Conservation (phyloP, 31 red algal genomes). For the Endocladia muricata region DNA sequence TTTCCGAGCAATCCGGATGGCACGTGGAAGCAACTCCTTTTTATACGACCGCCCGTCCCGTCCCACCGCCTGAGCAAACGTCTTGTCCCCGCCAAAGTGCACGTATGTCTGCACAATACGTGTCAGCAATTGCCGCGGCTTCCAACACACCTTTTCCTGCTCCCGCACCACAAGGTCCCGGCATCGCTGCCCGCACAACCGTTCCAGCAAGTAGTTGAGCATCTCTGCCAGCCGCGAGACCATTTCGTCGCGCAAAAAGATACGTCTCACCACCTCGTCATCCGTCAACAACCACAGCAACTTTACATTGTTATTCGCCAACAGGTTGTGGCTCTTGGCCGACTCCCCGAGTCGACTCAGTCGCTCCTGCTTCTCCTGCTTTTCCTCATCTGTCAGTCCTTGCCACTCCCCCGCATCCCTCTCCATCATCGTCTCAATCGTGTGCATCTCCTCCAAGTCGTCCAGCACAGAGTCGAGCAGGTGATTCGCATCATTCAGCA, state of each 20-base stretch:
- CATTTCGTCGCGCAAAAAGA: constrained; percentile 94
- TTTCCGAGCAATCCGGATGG: constrained; percentile 36
- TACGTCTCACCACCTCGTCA: constrained; percentile 63
- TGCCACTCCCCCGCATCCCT: constrained; percentile 59
- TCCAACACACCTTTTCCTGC: constrained; percentile 82
- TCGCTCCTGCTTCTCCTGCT: constrained; percentile 77
- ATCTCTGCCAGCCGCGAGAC: constrained; percentile 89
- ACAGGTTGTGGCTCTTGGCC: constrained; percentile 73
- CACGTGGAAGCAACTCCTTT: constrained; percentile 62
- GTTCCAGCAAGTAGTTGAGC: constrained; percentile 93
- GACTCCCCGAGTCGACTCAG: constrained; percentile 73
- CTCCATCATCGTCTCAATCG: constrained; percentile 70
- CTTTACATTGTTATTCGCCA: constrained; percentile 88
- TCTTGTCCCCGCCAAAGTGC: constrained; percentile 59
- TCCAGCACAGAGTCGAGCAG: constrained; percentile 85
- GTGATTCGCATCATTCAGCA: constrained; percentile 98
- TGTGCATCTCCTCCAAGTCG: constrained; percentile 83
- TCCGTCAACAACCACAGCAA: constrained; percentile 86
- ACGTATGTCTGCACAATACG: constrained; percentile 87
- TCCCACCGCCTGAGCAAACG: constrained; percentile 78
- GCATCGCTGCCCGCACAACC: constrained; percentile 82
- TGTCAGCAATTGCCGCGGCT: constrained; percentile 72
- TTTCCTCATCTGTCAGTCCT: constrained; percentile 69
- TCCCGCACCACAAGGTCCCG: constrained; percentile 77
- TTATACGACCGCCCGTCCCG: constrained; percentile 90